A percentile compares a stretch with the other conserved stretches of the same genome.
phyloP scores from a whole-genome alignment of 805 yeast genomes.

The Monosporozyma siamensis region DNA sequence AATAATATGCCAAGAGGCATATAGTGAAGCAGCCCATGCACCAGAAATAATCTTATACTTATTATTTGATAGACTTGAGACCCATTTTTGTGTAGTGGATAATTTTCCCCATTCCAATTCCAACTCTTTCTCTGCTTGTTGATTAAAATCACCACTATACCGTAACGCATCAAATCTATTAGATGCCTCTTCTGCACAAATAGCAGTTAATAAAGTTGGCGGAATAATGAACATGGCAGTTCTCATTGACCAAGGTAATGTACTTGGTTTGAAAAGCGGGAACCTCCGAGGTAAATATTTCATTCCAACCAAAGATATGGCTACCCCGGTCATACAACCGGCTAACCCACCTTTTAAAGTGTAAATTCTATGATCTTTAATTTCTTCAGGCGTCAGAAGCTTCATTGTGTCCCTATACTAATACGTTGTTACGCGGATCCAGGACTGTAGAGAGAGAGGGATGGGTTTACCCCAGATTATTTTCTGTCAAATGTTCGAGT shows the following conservation, averaged over 20 bases:
- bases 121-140: constrained; percentile 35
- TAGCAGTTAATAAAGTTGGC: constrained; percentile 50
- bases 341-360: constrained; percentile 51
- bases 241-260: constrained; percentile 45
- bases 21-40: constrained; percentile 74
- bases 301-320: constrained; percentile 46
- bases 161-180: constrained; percentile 50
- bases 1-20: constrained; percentile 67
- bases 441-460: no score
- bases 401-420: constrained; percentile 39
- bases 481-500: no score
- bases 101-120: constrained; percentile 43
- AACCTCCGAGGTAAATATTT: constrained; percentile 40
- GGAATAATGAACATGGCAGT: constrained; percentile 65
- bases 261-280: constrained; percentile 35
- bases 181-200: constrained; percentile 65
- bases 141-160: constrained; percentile 38
- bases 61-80: constrained; percentile 42
- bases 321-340: constrained; percentile 50
- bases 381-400: constrained; percentile 55
- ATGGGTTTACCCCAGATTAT: no score
- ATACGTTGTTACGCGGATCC: no score
- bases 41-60: constrained; percentile 61
- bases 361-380: constrained; percentile 52
- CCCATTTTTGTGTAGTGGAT: constrained; percentile 39